Percentiles rank a stretch among this genome's conserved stretches.
These are phyloP conservation scores for Tylopilus intermedius DNA, from an alignment of 768 basidiomycete species.

Conservation along the genomic window DNA sequence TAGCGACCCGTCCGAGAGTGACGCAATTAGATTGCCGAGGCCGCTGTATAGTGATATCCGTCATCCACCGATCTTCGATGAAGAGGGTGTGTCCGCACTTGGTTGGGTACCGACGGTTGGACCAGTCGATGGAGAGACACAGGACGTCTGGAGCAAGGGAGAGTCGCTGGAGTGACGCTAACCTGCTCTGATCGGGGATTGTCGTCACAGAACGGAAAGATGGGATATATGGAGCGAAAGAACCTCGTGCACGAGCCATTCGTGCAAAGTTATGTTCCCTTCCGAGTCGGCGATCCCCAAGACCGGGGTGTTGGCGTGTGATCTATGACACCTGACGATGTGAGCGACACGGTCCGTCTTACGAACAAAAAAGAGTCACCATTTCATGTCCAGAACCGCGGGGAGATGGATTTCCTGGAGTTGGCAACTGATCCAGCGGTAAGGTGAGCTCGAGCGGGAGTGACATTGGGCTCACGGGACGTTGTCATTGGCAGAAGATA, in stretches of 20 bases:
- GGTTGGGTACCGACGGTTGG: constrained; percentile 54
- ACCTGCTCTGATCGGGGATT: constrained; percentile 31
- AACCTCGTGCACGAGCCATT: constrained; percentile 50
- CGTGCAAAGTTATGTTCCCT: constrained; percentile 65
- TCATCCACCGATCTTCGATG: not conserved
- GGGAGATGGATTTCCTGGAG: constrained; percentile 68
- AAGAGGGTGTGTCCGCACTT: constrained; percentile 34
- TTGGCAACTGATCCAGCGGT: constrained; percentile 39
- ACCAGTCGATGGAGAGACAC: constrained; percentile 93
- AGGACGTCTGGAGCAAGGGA: constrained; percentile 51
- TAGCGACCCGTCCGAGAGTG: constrained; percentile 75
- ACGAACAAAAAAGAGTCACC: constrained; percentile 44
- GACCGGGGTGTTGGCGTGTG: constrained; percentile 36
- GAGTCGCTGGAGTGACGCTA: constrained; percentile 40
- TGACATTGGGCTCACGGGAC: constrained; percentile 32
- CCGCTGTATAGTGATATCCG: constrained; percentile 32
- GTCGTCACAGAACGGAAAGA: not conserved
- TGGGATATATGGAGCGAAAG: not conserved
- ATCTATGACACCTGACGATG: constrained; percentile 54
- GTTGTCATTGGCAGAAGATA: constrained; percentile 30
- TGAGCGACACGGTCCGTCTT: constrained; percentile 3
- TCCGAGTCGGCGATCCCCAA: constrained; percentile 83
- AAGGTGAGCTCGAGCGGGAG: not conserved
- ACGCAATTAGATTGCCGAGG: constrained; percentile 63
- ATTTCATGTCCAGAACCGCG: constrained; percentile 92